Base-by-base conservation (phyloP, 495 filamentous ascomycete species). In the Neurospora intermedia region DNA sequence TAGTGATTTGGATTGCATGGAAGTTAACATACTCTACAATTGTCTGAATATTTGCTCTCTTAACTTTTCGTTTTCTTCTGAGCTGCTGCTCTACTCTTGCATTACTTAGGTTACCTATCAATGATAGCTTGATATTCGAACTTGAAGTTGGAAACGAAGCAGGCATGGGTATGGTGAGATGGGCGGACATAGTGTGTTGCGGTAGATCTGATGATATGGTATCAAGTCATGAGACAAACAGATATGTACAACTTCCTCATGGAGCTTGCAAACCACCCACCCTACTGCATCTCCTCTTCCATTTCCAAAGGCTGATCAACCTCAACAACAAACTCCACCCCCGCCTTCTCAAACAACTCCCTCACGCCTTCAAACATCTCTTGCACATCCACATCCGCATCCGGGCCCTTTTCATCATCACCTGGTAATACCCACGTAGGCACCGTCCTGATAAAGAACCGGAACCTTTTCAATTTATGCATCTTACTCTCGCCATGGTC, bases 391-490 rank as follows among this genome's bases (percentile, higher is more conserved):
- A 66, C 27, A 18, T 31, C 27, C 27, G 27, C 27, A 31, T 18
- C 20, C 11, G 20, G 48, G 20, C 43, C 13, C 48, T 70, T 8
- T 69, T 15, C 74, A 2, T 15, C 74, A 2, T 73, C 75, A 13
- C 73, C 73, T 69, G 77, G 70, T 43, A 78, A 31, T 31, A 31
- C 42, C 79, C 79, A 81, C 7, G 79, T 80, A 69, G 73, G 78
- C 5, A 78, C 76, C 43, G 80, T 81, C 74, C 66, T 75, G 62
- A 73, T 73, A 43, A 80, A 62, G 54, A 81, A 41, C 41, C 73
- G 27, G 1, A 81, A 75, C 77, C 76, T 77, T 40, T 74, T 69
- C 35, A 81, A 73, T 38, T 16, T 23, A 0, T 23, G 69, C 71
- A 78, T 45, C 27, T 72, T 62, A 16, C 71, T 43, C 13, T 71